Conservation (phyloP, 345 rosid species). For the Linum lewisii region DNA sequence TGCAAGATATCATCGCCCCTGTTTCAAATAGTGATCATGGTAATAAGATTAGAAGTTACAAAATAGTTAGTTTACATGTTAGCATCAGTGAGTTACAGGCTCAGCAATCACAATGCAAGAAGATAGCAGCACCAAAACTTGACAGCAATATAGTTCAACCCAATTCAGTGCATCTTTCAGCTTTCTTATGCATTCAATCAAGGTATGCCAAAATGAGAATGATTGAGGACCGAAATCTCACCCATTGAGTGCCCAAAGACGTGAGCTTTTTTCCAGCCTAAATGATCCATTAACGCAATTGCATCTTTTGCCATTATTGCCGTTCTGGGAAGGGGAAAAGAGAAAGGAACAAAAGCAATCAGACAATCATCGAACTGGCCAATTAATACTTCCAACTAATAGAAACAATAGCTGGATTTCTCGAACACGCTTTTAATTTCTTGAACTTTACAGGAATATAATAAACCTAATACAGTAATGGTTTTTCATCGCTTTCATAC, state of each 20-base stretch:
- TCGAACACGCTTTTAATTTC: neutral
- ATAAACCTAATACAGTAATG: neutral
- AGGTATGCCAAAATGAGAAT: neutral
- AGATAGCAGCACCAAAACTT: neutral
- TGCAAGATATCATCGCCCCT: conserved; percentile 98
- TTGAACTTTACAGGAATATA: neutral
- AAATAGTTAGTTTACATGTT: too few relatives aligned
- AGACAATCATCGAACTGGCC: neutral
- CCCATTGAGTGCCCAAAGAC: conserved; percentile 97
- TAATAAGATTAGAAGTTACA: neutral
- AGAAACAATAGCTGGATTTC: neutral
- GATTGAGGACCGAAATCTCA: conserved; percentile 16
- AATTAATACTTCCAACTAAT: too few relatives aligned
- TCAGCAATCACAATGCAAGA: neutral
- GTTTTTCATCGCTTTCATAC: too few relatives aligned
- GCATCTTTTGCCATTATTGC: conserved; percentile 86
- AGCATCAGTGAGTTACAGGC: neutral
- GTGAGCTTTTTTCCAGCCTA: conserved; percentile 82
- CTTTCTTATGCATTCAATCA: neutral
- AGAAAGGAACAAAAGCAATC: neutral
- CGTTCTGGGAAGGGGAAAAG: conserved; percentile 38
- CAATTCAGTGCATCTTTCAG: neutral
- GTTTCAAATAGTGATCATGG: conserved; percentile 9
- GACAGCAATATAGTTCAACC: neutral
- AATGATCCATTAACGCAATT: conserved; percentile 68